phyloP scores from a whole-genome alignment of 2,329 filamentous ascomycete genomes.

The Pochonia chlamydosporia region DNA sequence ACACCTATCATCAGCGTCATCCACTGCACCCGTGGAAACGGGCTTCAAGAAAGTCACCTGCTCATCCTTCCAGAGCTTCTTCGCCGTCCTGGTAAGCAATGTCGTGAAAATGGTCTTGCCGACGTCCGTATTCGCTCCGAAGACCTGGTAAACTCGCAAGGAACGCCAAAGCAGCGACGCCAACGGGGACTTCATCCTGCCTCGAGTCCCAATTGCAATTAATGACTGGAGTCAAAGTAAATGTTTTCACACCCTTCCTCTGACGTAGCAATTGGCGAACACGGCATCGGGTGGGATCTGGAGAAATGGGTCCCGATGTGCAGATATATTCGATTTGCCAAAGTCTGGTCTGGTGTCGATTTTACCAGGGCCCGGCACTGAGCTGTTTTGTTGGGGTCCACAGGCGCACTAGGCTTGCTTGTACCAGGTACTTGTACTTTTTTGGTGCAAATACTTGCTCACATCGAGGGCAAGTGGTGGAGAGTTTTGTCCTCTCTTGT shows the following conservation, averaged over 20 bases:
- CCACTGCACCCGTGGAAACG: slow-evolving; percentile 66
- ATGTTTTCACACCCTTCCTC: too few species aligned
- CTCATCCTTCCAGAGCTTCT: slow-evolving; percentile 36
- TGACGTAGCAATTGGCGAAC: not conserved
- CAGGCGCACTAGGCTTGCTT: too few species aligned
- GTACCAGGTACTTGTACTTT: too few species aligned
- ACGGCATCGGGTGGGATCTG: not conserved
- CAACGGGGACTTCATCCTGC: slow-evolving; percentile 32
- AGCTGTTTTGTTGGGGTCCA: slow-evolving; percentile 9
- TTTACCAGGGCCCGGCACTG: not conserved
- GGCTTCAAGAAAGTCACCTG: slow-evolving; percentile 68
- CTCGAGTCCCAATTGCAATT: not conserved
- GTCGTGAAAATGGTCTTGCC: slow-evolving; percentile 81
- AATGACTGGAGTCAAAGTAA: too few species aligned
- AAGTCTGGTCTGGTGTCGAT: too few species aligned
- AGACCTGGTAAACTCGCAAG: slow-evolving; percentile 67
- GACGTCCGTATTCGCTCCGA: slow-evolving; percentile 78
- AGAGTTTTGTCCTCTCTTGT: too few species aligned
- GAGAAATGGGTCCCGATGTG: not conserved
- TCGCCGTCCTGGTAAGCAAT: slow-evolving; percentile 59
- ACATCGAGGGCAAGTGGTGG: too few species aligned
- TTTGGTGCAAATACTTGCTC: too few species aligned
- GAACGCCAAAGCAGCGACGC: slow-evolving; percentile 62
- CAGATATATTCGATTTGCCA: too few species aligned
- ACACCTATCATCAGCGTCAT: slow-evolving; percentile 68